These are phyloP conservation scores for Solanum aculeatissimum DNA, from an alignment of 305 asterid genomes.

Conservation along the genomic window DNA sequence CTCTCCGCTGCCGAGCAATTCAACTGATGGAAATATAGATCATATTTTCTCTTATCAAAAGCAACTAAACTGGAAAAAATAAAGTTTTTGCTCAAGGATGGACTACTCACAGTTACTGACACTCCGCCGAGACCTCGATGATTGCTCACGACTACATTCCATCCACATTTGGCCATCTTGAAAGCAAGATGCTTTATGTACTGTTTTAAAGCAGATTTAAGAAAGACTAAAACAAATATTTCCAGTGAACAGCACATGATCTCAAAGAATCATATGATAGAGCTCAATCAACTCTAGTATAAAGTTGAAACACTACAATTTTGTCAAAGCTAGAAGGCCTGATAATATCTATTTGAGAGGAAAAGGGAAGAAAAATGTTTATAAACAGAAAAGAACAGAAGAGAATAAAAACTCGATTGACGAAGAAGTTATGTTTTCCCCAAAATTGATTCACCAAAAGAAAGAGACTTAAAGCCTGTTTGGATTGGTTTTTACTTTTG, in stretches of 20 bases:
- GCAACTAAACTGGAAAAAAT: not conserved
- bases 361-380: not conserved
- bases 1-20: not conserved
- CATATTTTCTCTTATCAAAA: not conserved
- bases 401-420: not conserved
- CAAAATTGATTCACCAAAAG: not conserved
- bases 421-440: not conserved
- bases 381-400: not conserved
- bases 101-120: constrained; percentile 71
- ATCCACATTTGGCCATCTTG: constrained; percentile 55
- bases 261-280: not conserved
- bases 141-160: constrained; percentile 84
- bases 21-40: not conserved
- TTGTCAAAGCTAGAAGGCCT: not conserved
- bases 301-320: not conserved
- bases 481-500: too few relatives aligned
- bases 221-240: not conserved
- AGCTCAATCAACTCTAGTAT: not conserved
- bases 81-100: constrained; percentile 1
- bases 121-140: constrained; percentile 95
- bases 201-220: constrained; percentile 26
- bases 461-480: not conserved
- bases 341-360: not conserved
- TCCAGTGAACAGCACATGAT: not conserved
- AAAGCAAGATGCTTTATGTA: constrained; percentile 73